Evolutionary conservation across 2,329 filamentous ascomycete genomes (phyloP), one percentile per base, ranked within the genome.

Genomic region (Hypoxylon sp.): DNA sequence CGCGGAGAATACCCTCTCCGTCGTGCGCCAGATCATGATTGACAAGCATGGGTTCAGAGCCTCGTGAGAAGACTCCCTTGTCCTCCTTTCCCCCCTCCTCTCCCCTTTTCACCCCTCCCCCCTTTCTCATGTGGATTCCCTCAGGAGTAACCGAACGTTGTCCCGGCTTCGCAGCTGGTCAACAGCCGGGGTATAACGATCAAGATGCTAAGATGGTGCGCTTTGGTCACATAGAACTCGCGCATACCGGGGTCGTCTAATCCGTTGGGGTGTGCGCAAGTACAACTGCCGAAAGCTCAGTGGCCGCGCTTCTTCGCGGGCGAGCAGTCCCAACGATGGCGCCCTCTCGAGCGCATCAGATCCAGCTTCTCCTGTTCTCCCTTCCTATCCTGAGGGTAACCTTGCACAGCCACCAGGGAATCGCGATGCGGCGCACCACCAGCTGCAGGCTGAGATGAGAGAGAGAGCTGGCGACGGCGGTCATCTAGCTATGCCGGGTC

Each of bases 241-340:
- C 48, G 79, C 80, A 2, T 83, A 82, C 63, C 73, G 79, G 17
- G 78, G 79, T n/a, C 74, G 78, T 31, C 75, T 83, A 58, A 73
- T 78, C 20, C 73, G 69, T 55, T 83, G 81, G 81, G 64, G 71
- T 3, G 62, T 81, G 37, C 68, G 70, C 63, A 83, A 83, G 66
- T 83, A 83, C 67, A 79, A 77, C 49, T 74, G 75, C 65, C 77
- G 65, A 40, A 65, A 62, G 48, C 58, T 46, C n/a, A 51, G 54
- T 29, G 62, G 59, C 13, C 24, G 53, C 23, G 49, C 41, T 21
- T 50, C 51, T 2, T 41, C 38, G 21, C 61, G 48, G 17, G 18
- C 21, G 7, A 47, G 52, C 18, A 46, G 57, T 26, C 31, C 18
- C 33, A 46, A 51, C 9, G 46, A 50, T 17, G 58, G 27, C n/a